Evolutionary conservation across 805 yeast genomes (phyloP).

Genomic region (Pichia heedii): DNA sequence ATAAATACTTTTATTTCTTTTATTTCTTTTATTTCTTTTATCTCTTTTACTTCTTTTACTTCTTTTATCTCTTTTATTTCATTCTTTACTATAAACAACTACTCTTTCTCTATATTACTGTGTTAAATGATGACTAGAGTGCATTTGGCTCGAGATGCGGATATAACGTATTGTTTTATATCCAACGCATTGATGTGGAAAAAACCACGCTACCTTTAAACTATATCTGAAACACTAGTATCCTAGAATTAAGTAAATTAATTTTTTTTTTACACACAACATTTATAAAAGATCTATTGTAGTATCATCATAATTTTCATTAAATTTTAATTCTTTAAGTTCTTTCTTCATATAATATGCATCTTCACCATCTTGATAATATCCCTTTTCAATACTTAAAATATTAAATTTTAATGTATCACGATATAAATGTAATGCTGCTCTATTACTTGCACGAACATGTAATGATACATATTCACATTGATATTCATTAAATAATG

Average conservation of each 20-base stretch:
- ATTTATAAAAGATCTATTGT: slow-evolving; percentile 31
- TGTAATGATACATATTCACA: slow-evolving; percentile 85
- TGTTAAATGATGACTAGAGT: slow-evolving; percentile 90
- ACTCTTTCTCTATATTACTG: too few species aligned
- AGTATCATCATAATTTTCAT: slow-evolving; percentile 47
- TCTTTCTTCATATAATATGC: slow-evolving; percentile 89
- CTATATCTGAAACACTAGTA: slow-evolving; percentile 4
- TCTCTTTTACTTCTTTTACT: background rate
- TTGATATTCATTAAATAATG: slow-evolving; percentile 70
- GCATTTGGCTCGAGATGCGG: slow-evolving; percentile 98
- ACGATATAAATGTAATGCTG: slow-evolving; percentile 85
- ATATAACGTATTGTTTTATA: slow-evolving; percentile 23
- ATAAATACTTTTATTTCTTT: background rate
- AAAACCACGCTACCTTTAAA: slow-evolving; percentile 88
- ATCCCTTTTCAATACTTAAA: slow-evolving; percentile 71
- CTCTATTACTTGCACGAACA: slow-evolving; percentile 87
- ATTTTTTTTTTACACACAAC: too few species aligned
- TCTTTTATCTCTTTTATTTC: background rate
- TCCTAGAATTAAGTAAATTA: too few species aligned
- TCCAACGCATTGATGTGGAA: slow-evolving; percentile 83
- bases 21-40: background rate
- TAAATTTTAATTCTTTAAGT: slow-evolving; percentile 30
- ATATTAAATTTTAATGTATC: slow-evolving; percentile 82
- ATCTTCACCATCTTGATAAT: slow-evolving; percentile 96
- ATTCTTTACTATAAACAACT: background rate